Evolutionary conservation across 345 rosid genomes (phyloP).

Genomic region (rapeseed (Brassica napus)): DNA sequence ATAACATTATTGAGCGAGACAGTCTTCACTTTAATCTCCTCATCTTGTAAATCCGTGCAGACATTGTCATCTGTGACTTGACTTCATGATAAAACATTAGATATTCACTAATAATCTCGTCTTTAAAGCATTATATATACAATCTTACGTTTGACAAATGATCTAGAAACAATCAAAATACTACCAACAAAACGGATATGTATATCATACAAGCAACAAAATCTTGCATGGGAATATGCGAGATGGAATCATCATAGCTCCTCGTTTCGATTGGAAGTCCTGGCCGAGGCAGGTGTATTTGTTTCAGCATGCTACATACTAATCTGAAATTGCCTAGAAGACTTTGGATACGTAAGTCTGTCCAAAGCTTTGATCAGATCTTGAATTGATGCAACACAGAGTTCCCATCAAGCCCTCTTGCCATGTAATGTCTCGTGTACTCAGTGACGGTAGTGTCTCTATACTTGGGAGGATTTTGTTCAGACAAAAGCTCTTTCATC

Average conservation of each 20-base stretch:
- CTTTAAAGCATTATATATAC: neutral
- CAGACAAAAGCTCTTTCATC: constrained; percentile 47
- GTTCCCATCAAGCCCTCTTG: constrained; percentile 44
- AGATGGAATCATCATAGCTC: neutral
- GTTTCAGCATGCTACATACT: neutral
- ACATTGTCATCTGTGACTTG: neutral
- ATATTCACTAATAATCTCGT: neutral
- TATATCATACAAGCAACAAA: neutral
- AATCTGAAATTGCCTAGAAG: neutral
- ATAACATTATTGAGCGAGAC: neutral
- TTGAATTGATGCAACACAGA: constrained; percentile 26
- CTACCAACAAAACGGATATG: neutral
- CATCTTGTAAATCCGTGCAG: neutral
- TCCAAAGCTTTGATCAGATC: constrained; percentile 1
- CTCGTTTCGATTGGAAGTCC: neutral
- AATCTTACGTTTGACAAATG: neutral
- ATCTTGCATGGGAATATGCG: neutral
- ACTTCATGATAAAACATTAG: neutral
- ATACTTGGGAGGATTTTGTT: constrained; percentile 46
- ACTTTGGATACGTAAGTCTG: neutral
- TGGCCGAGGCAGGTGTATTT: neutral
- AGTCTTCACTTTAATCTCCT: neutral
- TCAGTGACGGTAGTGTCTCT: constrained; percentile 45
- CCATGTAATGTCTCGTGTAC: constrained; percentile 7
- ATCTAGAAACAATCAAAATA: neutral